Conservation (phyloP, 192 early-diverging fungal genomes). For the Mortierella alpina region DNA sequence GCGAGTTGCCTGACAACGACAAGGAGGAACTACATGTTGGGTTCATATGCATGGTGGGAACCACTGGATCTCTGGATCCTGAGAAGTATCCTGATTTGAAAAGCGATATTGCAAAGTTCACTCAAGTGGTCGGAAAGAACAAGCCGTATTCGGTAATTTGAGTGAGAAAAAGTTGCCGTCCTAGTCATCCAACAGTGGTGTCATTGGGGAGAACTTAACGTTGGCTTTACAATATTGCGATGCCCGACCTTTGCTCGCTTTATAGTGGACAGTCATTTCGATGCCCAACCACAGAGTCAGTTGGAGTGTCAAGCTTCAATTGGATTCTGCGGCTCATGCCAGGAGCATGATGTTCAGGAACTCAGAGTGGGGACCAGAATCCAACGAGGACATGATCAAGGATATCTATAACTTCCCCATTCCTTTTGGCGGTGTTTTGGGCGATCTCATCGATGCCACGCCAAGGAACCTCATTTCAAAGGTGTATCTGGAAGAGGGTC, state of each 20-base stretch:
- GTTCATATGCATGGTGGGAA: slow-evolving; percentile 15
- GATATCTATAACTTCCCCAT: slow-evolving; percentile 4
- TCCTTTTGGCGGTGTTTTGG: neutral
- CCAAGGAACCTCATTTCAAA: slow-evolving; percentile 2
- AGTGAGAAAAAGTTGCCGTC: neutral
- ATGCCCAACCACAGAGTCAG: slow-evolving; percentile 4
- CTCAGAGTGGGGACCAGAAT: slow-evolving; percentile 10
- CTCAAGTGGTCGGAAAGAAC: neutral
- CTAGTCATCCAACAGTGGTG: neutral
- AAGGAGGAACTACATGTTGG: neutral
- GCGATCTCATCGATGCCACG: slow-evolving; percentile 9
- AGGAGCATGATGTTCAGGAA: slow-evolving; percentile 1
- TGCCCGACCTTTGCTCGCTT: neutral
- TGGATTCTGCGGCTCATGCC: neutral
- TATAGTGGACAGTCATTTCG: slow-evolving; percentile 3
- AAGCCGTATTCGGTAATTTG: slow-evolving; percentile 1
- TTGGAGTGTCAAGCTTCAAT: neutral
- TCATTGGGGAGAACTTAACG: neutral
- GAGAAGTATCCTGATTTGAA: slow-evolving; percentile 7
- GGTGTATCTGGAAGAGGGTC: slow-evolving; percentile 18
- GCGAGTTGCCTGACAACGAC: neutral
- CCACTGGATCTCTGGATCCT: slow-evolving; percentile 7
- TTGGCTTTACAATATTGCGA: neutral
- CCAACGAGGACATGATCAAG: slow-evolving; percentile 4
- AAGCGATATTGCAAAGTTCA: neutral